Base-by-base conservation (phyloP, 2,329 filamentous ascomycete genomes). In the Ceratocystis cacaofunesta region DNA sequence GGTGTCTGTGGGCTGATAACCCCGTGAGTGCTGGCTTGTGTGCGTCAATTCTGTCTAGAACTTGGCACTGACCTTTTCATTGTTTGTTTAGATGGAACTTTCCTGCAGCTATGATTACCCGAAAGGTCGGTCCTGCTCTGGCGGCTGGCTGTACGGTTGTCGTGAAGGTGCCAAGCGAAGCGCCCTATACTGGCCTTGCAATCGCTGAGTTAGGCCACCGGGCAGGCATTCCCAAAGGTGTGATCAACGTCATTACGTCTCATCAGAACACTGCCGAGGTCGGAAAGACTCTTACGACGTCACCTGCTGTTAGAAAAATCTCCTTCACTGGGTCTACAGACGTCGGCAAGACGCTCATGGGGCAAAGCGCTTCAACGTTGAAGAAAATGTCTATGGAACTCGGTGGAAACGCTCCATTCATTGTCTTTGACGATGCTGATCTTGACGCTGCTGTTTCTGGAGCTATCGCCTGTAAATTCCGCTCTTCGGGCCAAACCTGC, bases 141-240 rank as follows among this genome's bases (percentile, higher is more conserved):
- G 94, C 94, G 19, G 92, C 91, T n/a, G 94, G 94, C 67, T 97
- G 92, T 77, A 96, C 92, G 0, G 89, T 95, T 1, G 92, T 97
- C 1, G 86, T 86, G 71, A 99, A 99, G 75, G 88, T 91, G 17
- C 92, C 92, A 1, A 86, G 87, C 61, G 92, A 97, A 78, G 96
- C 94, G 0, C 94, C 92, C 0, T 94, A 92, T 74, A 95, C 92
- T 28, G 85, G 90, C 0, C 85, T 96, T 46, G 92, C 92, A 1
- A 76, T 97, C 22, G 90, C 90, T 0, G 92, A 96, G 76, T 83
- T 97, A 48, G 90, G 87, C 8, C 83, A 89, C 72, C 85, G 92
- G 17, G 92, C 92, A 15, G 92, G 94, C 17, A 87, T 97, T 36
- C 92, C 94, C 50, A 86, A 87, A 72, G 92, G 92, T 46, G 92